Conservation (phyloP, 176 grass and related monocot genomes). For the Phoenix dactylifera region DNA sequence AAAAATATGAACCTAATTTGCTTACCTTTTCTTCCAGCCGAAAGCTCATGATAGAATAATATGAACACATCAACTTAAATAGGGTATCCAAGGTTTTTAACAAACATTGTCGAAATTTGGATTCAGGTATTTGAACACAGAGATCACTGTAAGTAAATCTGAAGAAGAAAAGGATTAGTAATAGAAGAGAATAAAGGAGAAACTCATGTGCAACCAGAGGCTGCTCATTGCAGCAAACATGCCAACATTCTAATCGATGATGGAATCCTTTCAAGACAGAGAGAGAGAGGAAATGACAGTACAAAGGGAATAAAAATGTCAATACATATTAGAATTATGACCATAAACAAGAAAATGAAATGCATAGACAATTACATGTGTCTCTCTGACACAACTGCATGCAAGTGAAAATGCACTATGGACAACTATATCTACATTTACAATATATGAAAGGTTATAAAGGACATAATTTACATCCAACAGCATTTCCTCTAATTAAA, state of each 20-base stretch:
- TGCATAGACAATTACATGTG: no score
- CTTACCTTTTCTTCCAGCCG: slow-evolving; percentile 57
- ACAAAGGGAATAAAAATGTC: no score
- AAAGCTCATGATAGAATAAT: slow-evolving; percentile 88
- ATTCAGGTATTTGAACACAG: slow-evolving; percentile 86
- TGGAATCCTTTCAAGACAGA: no score
- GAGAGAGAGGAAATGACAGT: no score
- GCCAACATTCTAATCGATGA: not conserved
- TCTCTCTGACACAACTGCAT: not conserved
- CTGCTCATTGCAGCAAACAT: not conserved
- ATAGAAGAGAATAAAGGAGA: not conserved
- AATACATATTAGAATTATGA: no score
- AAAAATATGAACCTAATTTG: not conserved
- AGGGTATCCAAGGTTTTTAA: slow-evolving; percentile 79
- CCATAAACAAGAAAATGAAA: no score
- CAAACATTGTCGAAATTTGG: slow-evolving; percentile 82
- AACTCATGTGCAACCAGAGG: not conserved
- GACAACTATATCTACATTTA: not conserved
- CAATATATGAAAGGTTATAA: no score
- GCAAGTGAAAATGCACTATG: not conserved
- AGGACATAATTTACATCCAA: no score
- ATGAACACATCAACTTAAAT: slow-evolving; percentile 89
- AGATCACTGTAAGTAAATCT: slow-evolving; percentile 99
- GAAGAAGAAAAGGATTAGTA: slow-evolving; percentile 19
- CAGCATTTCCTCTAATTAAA: no score